phyloP scores from a whole-genome alignment of 2,329 filamentous ascomycete genomes.

The Didymella pomorum region DNA sequence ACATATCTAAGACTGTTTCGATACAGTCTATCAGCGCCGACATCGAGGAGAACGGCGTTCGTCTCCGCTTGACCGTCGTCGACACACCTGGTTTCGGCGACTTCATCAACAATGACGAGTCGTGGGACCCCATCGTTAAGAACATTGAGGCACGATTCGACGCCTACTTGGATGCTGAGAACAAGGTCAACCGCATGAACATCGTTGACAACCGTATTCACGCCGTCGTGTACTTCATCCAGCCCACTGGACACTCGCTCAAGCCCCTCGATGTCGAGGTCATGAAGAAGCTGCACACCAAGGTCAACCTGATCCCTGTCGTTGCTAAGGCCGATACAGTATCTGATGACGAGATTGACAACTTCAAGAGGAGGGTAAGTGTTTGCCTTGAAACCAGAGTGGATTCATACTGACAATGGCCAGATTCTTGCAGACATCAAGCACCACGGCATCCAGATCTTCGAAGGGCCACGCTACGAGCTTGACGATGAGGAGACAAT shows the following conservation, averaged over 20 bases:
- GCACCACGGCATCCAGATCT: constrained; percentile 97
- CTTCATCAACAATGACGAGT: constrained; percentile 99
- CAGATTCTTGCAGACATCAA: constrained; percentile 97
- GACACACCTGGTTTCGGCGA: constrained; percentile 98
- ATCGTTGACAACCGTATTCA: constrained; percentile 99
- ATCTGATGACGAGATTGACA: constrained; percentile 92
- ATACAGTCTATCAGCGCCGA: constrained; percentile 64
- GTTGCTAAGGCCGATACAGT: constrained; percentile 98
- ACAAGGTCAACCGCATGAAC: constrained; percentile 99
- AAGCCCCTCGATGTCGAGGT: constrained; percentile 99
- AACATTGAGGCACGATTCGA: constrained; percentile 99
- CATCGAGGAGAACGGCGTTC: constrained; percentile 98
- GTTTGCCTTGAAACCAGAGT: not conserved
- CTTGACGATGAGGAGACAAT: constrained; percentile 99
- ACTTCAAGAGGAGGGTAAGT: constrained; percentile 96
- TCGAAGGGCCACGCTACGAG: constrained; percentile 97
- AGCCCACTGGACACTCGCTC: constrained; percentile 96
- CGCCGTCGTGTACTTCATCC: constrained; percentile 99
- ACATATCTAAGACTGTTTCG: constrained; percentile 84
- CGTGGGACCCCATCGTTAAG: constrained; percentile 98
- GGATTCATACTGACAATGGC: constrained; percentile 22
- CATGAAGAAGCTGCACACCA: constrained; percentile 98
- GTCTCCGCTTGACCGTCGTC: constrained; percentile 93
- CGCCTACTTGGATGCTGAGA: constrained; percentile 97
- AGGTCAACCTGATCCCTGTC: constrained; percentile 99